Conservation (phyloP, 2,329 filamentous ascomycete species). For the Fusarium compactum region DNA sequence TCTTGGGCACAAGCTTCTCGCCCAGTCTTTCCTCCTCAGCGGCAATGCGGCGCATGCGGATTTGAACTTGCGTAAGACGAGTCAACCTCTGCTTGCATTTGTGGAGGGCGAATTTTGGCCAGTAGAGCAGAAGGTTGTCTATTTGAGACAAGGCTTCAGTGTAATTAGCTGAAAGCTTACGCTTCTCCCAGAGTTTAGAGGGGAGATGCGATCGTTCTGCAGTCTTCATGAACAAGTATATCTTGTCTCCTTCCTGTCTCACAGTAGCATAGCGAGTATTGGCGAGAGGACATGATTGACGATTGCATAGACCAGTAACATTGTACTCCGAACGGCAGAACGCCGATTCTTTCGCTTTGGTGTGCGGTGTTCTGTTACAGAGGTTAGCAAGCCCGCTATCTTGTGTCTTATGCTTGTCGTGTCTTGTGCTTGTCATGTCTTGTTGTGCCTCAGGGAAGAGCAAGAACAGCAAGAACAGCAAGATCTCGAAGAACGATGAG, state of each 20-base stretch:
- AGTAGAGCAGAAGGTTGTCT: constrained; percentile 88
- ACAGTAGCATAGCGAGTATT: constrained; percentile 95
- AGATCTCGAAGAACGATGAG: neutral
- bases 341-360: neutral
- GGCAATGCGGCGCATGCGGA: constrained; percentile 81
- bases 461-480: neutral
- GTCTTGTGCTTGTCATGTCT: neutral
- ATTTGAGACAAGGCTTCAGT: constrained; percentile 88
- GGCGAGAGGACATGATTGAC: constrained; percentile 89
- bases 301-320: constrained; percentile 83
- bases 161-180: constrained; percentile 92
- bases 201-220: constrained; percentile 90
- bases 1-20: constrained; percentile 86
- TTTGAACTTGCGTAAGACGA: constrained; percentile 89
- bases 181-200: constrained; percentile 92
- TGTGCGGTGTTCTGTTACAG: constrained; percentile 65
- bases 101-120: constrained; percentile 91
- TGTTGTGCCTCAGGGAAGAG: neutral
- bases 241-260: constrained; percentile 81
- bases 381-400: constrained; percentile 45
- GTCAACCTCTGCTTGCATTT: constrained; percentile 98
- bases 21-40: constrained; percentile 91
- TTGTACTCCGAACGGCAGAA: constrained; percentile 98
- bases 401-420: neutral
- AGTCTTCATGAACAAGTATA: constrained; percentile 98